These are phyloP conservation scores for Ceratocystis destructans DNA, from an alignment of 2,329 filamentous ascomycete genomes.

Conservation along the genomic window DNA sequence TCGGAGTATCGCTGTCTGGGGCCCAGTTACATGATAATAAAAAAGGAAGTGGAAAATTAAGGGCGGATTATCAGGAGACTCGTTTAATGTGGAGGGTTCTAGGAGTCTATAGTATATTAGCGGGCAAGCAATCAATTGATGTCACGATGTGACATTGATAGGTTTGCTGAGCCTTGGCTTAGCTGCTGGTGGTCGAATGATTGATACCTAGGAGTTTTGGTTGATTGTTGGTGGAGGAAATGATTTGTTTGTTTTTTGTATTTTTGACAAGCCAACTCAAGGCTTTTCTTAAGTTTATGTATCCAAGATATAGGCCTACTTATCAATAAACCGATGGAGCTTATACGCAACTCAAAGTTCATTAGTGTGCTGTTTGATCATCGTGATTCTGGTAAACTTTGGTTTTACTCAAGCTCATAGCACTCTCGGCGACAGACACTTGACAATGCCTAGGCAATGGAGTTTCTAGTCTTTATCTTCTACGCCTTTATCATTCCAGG, in stretches of 20 bases:
- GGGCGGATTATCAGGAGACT: neutral
- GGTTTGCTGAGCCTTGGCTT: neutral
- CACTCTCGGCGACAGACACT: too few species aligned
- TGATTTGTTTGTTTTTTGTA: neutral
- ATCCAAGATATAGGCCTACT: neutral
- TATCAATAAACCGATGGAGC: neutral
- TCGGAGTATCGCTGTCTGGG: neutral
- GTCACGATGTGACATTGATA: too few species aligned
- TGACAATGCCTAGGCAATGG: too few species aligned
- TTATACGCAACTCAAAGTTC: neutral
- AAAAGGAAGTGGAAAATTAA: neutral
- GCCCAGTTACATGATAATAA: neutral
- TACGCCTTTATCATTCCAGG: too few species aligned
- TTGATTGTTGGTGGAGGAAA: neutral
- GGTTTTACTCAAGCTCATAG: too few species aligned
- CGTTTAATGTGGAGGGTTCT: neutral
- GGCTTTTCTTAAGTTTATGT: neutral
- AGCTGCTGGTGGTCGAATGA: neutral
- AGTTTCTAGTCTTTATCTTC: too few species aligned
- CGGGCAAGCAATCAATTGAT: neutral
- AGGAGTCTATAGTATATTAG: neutral
- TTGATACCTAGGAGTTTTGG: neutral
- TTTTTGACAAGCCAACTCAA: neutral
- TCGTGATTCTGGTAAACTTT: too few species aligned
- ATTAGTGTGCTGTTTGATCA: neutral